A percentile compares a stretch with the other conserved stretches of the same genome.
phyloP scores from a whole-genome alignment of 495 filamentous ascomycete genomes.

The Penicillium angulare region DNA sequence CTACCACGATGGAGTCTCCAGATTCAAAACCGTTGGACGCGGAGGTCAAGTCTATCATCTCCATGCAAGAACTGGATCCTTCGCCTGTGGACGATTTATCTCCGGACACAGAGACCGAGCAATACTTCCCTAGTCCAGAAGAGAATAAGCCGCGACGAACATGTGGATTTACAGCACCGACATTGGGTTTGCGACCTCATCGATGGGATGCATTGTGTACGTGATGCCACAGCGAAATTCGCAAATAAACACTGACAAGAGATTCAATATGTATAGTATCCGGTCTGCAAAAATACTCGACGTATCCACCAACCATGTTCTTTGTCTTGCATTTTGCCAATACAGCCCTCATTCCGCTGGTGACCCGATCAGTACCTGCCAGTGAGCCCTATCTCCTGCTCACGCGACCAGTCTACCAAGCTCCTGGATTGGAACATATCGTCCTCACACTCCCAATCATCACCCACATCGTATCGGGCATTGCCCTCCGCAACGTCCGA shows the following conservation, averaged over 20 bases:
- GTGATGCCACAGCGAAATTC: slow-evolving; percentile 6
- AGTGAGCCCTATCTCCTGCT: slow-evolving; percentile 60
- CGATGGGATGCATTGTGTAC: slow-evolving; percentile 63
- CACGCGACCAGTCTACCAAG: slow-evolving; percentile 76
- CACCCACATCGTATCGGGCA: slow-evolving; percentile 60
- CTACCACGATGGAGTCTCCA: neutral
- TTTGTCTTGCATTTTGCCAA: slow-evolving; percentile 74
- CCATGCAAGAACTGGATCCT: slow-evolving; percentile 77
- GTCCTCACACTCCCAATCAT: slow-evolving; percentile 45
- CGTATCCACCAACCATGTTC: slow-evolving; percentile 82
- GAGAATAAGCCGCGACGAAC: slow-evolving; percentile 9
- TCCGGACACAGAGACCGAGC: slow-evolving; percentile 50
- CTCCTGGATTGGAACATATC: slow-evolving; percentile 49
- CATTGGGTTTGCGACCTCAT: slow-evolving; percentile 57
- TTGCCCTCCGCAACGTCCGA: slow-evolving; percentile 72
- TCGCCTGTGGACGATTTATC: slow-evolving; percentile 69
- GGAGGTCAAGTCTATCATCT: slow-evolving; percentile 52
- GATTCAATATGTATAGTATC: slow-evolving; percentile 44
- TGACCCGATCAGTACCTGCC: slow-evolving; percentile 51
- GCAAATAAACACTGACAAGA: neutral
- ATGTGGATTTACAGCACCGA: slow-evolving; percentile 25
- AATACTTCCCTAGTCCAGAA: slow-evolving; percentile 50
- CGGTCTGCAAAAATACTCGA: slow-evolving; percentile 80
- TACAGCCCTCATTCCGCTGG: slow-evolving; percentile 71
- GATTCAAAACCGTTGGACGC: slow-evolving; percentile 25